These are phyloP conservation scores for Articulospora tetracladia DNA, from an alignment of 495 filamentous ascomycete genomes.

Conservation along the genomic window DNA sequence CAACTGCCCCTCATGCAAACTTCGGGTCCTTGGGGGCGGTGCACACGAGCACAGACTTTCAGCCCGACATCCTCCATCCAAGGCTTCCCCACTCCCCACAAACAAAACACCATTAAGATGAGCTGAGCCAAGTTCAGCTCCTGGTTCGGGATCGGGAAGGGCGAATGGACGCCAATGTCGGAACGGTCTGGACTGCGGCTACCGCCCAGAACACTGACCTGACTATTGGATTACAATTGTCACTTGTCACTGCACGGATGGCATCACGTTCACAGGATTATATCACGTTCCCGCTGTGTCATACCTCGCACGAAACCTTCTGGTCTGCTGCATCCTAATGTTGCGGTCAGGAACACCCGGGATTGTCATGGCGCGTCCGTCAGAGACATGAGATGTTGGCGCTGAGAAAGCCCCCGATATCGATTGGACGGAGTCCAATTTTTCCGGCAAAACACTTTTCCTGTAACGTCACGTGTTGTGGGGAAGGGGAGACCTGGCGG, in stretches of 20 bases:
- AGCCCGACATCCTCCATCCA: no score
- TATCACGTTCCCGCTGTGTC: background rate
- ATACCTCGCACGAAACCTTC: background rate
- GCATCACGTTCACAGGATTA: background rate
- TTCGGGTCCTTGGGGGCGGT: no score
- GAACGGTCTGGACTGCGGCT: no score
- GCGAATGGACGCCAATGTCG: no score
- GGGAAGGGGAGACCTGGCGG: background rate
- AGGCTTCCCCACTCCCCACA: no score
- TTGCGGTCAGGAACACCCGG: background rate
- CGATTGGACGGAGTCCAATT: background rate
- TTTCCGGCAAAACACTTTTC: background rate
- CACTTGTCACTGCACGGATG: background rate
- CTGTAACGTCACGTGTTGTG: background rate
- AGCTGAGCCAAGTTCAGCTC: no score
- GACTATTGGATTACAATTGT: background rate
- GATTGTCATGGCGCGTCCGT: background rate
- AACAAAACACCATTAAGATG: no score
- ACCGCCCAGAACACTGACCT: no score
- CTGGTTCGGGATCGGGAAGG: no score
- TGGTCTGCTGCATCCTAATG: background rate
- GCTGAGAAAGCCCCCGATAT: background rate
- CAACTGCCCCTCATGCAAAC: no score
- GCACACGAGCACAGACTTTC: no score
- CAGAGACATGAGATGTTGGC: background rate